phyloP scores from a whole-genome alignment of 192 early-diverging fungal genomes.

The Bifiguratus adelaidae region DNA sequence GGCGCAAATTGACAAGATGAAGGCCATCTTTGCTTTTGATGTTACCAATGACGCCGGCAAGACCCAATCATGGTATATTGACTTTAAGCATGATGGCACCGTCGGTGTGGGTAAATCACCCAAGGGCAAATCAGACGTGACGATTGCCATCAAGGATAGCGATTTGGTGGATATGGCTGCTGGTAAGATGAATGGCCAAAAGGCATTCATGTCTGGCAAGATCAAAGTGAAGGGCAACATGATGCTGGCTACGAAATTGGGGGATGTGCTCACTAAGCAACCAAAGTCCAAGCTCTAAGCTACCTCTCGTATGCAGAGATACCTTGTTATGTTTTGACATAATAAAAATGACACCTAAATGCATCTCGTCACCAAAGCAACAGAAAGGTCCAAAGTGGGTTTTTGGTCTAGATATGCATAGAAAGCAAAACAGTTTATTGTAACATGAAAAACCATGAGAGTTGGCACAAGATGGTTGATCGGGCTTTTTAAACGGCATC shows the following conservation, averaged over 20 bases:
- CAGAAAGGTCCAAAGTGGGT: too few relatives aligned
- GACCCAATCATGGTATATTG: slow-evolving; percentile 62
- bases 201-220: slow-evolving; percentile 79
- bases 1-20: slow-evolving; percentile 56
- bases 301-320: too few relatives aligned
- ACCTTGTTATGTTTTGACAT: too few relatives aligned
- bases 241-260: slow-evolving; percentile 55
- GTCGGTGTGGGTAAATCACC: slow-evolving; percentile 51
- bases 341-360: too few relatives aligned
- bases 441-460: too few relatives aligned
- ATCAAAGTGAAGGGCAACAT: slow-evolving; percentile 52
- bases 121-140: slow-evolving; percentile 51
- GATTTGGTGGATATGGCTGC: slow-evolving; percentile 77
- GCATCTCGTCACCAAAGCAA: too few relatives aligned
- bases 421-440: too few relatives aligned
- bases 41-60: slow-evolving; percentile 56
- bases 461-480: too few relatives aligned
- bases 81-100: slow-evolving; percentile 67
- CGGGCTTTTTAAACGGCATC: too few relatives aligned
- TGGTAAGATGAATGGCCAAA: slow-evolving; percentile 76
- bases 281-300: slow-evolving; percentile 51
- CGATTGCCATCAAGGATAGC: slow-evolving; percentile 55
- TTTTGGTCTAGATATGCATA: too few relatives aligned
- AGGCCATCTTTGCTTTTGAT: slow-evolving; percentile 76
- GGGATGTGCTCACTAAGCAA: slow-evolving; percentile 44